Evolutionary conservation across 2,329 filamentous ascomycete species (phyloP), one percentile per base, ranked within the genome.

Genomic region (Raffaelea albimanens): DNA sequence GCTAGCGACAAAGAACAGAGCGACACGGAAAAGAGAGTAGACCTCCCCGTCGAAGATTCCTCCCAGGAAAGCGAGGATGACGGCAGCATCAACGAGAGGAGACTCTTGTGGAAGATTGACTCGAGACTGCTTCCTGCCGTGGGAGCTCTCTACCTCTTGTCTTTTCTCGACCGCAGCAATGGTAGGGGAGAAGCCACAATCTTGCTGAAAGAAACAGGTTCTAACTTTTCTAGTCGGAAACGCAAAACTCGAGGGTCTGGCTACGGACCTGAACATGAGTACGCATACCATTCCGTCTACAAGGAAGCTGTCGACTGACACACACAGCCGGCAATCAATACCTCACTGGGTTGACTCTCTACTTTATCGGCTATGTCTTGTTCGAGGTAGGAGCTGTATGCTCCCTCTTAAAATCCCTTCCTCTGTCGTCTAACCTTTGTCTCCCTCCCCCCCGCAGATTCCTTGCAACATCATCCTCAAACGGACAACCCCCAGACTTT

Each of bases 401-500:
- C n/a, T 16, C 34, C 18, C n/a, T 38, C 5, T 19, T 8, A 5
- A 19, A 8, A 45, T 14, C 5, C 21, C 11, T n/a, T 43, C 10
- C 10, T 22, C 22, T 5, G 40, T 16, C 42, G 39, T 7, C 16
- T 19, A 13, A 39, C 33, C 31, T 31, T 36, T 33, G 8, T 33
- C 16, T 33, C 16, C 36, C 8, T n/a, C 3, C 29, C 36, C 25
- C 19, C 8, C 4, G 11, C 10, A 73, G 71, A 69, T 82, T 5
- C 78, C 78, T 0, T 81, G 76, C 56, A 82, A 82, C 53, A 76
- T 82, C 52, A 63, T 81, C 10, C 68, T 82, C 18, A 83, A 82
- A 55, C 65, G 71, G 1, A 82, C 78, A 0, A 80, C 74, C 1
- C 78, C 78, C 0, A 61, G 66, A 3, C 59, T 77, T 20, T 80